Evolutionary conservation across 176 grass and related monocot species (phyloP).

Genomic region (Thinopyrum elongatum): DNA sequence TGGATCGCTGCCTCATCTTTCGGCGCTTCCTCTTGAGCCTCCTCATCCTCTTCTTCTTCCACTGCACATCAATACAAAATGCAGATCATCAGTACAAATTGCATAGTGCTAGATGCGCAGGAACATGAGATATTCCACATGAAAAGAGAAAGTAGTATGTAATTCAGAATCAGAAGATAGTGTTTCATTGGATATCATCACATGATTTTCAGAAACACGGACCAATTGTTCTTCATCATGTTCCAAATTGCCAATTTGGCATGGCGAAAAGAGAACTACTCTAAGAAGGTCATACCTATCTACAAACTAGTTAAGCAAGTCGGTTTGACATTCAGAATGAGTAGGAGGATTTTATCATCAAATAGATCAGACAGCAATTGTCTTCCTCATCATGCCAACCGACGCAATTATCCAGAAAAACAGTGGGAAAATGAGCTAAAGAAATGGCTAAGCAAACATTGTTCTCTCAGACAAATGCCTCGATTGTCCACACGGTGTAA

Average conservation of each 20-base stretch:
- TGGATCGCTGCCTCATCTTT: constrained; percentile 90
- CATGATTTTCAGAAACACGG: constrained; percentile 49
- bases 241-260: not conserved
- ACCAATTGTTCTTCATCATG: constrained; percentile 43
- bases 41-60: constrained; percentile 98
- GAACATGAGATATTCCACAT: too few species aligned
- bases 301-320: not conserved
- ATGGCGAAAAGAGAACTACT: too few species aligned
- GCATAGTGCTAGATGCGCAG: not conserved
- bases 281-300: too few species aligned
- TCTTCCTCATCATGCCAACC: constrained; percentile 44
- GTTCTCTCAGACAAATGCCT: constrained; percentile 77
- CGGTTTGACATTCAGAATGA: constrained; percentile 49
- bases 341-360: constrained; percentile 61
- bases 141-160: not conserved
- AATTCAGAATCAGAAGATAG: constrained; percentile 20
- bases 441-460: not conserved
- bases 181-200: constrained; percentile 41
- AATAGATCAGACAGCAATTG: constrained; percentile 5
- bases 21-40: constrained; percentile 88
- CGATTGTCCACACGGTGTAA: constrained; percentile 53
- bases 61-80: not conserved
- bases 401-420: not conserved
- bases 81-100: not conserved
- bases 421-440: not conserved